Conservation (phyloP, 2,329 filamentous ascomycete genomes). For the Aulographum hederae region DNA sequence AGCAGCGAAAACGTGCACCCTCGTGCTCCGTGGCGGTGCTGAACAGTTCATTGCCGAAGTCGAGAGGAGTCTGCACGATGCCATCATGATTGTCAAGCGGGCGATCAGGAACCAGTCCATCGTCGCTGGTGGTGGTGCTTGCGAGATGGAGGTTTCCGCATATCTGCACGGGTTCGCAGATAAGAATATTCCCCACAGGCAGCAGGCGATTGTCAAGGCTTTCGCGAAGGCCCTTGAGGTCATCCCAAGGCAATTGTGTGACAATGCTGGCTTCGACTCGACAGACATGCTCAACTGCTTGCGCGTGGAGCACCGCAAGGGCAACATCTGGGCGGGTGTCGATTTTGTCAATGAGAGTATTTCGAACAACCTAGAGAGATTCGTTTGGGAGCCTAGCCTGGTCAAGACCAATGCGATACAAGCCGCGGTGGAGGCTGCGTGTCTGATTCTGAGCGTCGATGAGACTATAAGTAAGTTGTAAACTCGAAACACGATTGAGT, state of each 20-base stretch:
- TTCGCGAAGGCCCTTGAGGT: constrained; percentile 96
- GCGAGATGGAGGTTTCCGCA: constrained; percentile 91
- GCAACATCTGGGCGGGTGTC: constrained; percentile 84
- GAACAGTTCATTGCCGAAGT: constrained; percentile 99
- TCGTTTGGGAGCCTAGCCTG: constrained; percentile 93
- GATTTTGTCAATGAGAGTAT: constrained; percentile 89
- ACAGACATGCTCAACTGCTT: constrained; percentile 95
- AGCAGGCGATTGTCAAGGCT: constrained; percentile 92
- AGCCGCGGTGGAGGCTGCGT: constrained; percentile 86
- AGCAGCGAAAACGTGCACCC: constrained; percentile 87
- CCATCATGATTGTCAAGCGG: constrained; percentile 99
- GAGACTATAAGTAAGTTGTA: constrained; percentile 79
- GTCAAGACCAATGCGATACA: constrained; percentile 97
- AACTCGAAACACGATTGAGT: constrained; percentile 1
- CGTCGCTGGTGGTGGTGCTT: constrained; percentile 84
- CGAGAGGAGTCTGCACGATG: constrained; percentile 91
- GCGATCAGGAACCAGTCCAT: constrained; percentile 89
- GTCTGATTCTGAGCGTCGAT: constrained; percentile 87
- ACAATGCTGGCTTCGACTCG: constrained; percentile 96
- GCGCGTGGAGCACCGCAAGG: constrained; percentile 89
- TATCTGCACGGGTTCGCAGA: constrained; percentile 89
- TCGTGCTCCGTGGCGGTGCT: constrained; percentile 84
- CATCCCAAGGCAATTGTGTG: constrained; percentile 89
- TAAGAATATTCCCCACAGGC: constrained; percentile 82
- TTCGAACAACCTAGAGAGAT: constrained; percentile 81